Base-by-base conservation (phyloP, 225 moss, liverwort and hornwort genomes). In the Anthoceros angustus region DNA sequence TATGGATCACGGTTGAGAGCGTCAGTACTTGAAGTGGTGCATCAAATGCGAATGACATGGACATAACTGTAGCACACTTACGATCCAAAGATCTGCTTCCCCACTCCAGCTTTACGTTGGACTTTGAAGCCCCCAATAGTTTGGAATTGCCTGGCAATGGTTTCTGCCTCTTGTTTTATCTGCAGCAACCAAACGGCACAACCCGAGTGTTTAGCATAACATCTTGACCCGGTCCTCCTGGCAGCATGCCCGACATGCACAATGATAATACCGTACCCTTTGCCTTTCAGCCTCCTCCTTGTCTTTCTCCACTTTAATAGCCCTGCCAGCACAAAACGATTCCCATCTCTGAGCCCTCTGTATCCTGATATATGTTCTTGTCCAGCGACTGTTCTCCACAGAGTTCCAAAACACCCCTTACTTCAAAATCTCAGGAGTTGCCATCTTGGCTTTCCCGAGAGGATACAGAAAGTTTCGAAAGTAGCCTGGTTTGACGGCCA, bases 1-100 rank as follows among this genome's bases (percentile, higher is more conserved):
- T 63, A 63, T 65, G 24, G 14, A 63, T 63, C 12, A 24, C 38
- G 64, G 6, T 21, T 2, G 50, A 55, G 16, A 15, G 21, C 50
- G 16, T 21, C 21, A 55, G 18, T 21, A 55, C 50, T 15, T 55
- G 32, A 32, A 32, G 32, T 32, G 2, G 32, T 1, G 1, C 32
- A 32, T 32, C 32, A 32, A 32, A 32, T 32, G 4, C 32, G 2
- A 1, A 32, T 32, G 32, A 32, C 32, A 32, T 32, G 32, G 32
- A 32, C 32, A 32, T 32, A 4, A 32, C 32, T 32, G 32, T 32
- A 32, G 39, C 39, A 60, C 26, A 73, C 81, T 75, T 81, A 81
- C 67, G 88, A 83, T 65, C 94, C 91, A 41, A 95, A 95, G 5
- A 95, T 95, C 64, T 80, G 90, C 72, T 88, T 95, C 61, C 94